Base-by-base conservation (phyloP, 2,329 filamentous ascomycete species). In the Pezicula neosporulosa region DNA sequence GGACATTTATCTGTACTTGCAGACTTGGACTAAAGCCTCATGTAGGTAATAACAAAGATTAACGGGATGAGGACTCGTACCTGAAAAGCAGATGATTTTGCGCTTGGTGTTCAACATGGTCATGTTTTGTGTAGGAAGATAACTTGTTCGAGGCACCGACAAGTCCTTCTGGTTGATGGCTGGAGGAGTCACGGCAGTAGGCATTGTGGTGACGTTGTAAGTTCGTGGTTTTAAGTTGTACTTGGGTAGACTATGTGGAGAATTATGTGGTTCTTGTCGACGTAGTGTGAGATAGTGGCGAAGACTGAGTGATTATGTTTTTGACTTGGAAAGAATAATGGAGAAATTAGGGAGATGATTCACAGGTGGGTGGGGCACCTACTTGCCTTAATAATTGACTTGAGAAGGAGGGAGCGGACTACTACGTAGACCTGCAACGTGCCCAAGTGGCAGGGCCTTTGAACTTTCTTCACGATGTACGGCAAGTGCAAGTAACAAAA, bases 51-150 rank as follows among this genome's bases (percentile, higher is more conserved):
- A 15, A 45, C 27, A 45, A n/a, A 6, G 49, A 44, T 45, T 37
- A 49, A 51, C 45, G 24, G 9, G 46, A 49, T 42, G 37, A 38
- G 50, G 41, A 47, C 18, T 53, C 68, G 48, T 72, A 80, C 77
- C 77, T 60, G 78, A 81, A 61, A 82, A 82, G 64, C 77, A 80
- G 53, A 82, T 75, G 50, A 82, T 78, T 69, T 81, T 81, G 57
- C 78, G 68, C 68, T 75, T 79, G 43, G 70, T 77, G 53, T 66
- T 67, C 44, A 69, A 61, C 24, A 60, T 59, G 27, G 63, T 56
- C 5, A 37, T 39, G 27, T 63, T 55, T 48, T 63, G 60, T 13
- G 54, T 55, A 44, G 60, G 57, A 8, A 51, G 44, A 45, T 59
- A 58, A 36, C 56, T 65, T 15, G 64, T 58, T 47, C 54, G 62